Percentiles rank a stretch among this genome's conserved stretches.
phyloP scores from a whole-genome alignment of 805 yeast species.

The Saturnispora gosingensis region DNA sequence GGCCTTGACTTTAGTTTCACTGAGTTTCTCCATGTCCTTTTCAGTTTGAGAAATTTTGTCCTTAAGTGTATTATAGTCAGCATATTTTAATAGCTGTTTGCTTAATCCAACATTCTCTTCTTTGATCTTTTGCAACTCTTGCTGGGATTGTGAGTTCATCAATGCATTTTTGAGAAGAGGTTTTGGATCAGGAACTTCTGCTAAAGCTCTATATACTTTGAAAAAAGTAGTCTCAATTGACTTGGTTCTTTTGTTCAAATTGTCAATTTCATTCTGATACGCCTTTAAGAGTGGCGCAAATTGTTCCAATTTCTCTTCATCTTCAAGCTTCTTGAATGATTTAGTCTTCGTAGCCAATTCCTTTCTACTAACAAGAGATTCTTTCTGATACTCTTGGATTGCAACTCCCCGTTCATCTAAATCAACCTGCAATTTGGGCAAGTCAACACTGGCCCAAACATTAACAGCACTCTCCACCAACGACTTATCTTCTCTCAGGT shows the following conservation, averaged over 20 bases:
- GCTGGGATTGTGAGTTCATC: constrained; percentile 41
- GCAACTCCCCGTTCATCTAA: constrained; percentile 69
- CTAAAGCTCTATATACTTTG: constrained; percentile 62
- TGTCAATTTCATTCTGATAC: constrained; percentile 85
- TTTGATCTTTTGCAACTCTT: constrained; percentile 43
- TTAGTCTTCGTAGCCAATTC: constrained; percentile 79
- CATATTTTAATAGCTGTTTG: constrained; percentile 51
- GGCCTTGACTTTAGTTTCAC: constrained; percentile 47
- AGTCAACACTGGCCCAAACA: constrained; percentile 65
- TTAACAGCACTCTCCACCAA: background rate
- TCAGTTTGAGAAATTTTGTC: constrained; percentile 52
- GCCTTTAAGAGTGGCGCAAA: constrained; percentile 59
- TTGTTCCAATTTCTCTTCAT: constrained; percentile 55
- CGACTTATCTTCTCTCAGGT: background rate
- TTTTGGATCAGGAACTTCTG: constrained; percentile 90
- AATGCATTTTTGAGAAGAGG: constrained; percentile 67
- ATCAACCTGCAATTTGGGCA: constrained; percentile 59
- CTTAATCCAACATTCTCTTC: constrained; percentile 42
- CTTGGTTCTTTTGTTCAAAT: constrained; percentile 68
- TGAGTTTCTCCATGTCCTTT: constrained; percentile 46
- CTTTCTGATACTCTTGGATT: constrained; percentile 60
- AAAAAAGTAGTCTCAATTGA: constrained; percentile 64
- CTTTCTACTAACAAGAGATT: constrained; percentile 62
- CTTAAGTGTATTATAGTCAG: constrained; percentile 74
- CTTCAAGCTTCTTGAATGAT: constrained; percentile 63